phyloP scores from a whole-genome alignment of 805 yeast species.

The Lipomyces orientalis region DNA sequence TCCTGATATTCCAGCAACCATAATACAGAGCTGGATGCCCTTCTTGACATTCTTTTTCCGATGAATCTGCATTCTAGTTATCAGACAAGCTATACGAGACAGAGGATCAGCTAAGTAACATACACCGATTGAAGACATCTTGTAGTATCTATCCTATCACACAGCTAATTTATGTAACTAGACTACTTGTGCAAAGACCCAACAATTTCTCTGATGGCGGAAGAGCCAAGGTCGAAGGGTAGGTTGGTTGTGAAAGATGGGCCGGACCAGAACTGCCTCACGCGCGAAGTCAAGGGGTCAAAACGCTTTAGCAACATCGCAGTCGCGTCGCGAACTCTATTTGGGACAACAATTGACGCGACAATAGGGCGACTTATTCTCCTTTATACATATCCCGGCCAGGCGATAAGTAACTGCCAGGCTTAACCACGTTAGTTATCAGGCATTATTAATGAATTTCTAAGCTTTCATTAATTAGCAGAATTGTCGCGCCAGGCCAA shows the following conservation, averaged over 20 bases:
- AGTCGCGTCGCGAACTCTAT: neutral
- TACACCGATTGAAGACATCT: slow-evolving; percentile 17
- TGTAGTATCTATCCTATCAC: neutral
- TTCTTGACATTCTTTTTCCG: slow-evolving; percentile 67
- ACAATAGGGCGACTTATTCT: neutral
- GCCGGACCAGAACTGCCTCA: neutral
- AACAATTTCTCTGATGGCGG: neutral
- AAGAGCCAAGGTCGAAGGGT: neutral
- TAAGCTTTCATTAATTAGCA: no score
- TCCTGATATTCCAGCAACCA: slow-evolving; percentile 76
- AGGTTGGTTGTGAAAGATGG: neutral
- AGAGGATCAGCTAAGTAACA: neutral
- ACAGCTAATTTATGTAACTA: neutral
- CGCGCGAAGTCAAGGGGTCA: neutral
- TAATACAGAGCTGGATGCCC: slow-evolving; percentile 66
- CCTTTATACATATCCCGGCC: neutral
- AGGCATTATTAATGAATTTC: no score
- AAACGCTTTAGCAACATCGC: neutral
- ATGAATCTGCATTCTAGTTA: slow-evolving; percentile 45
- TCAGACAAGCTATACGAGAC: neutral
- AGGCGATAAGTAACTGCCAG: no score
- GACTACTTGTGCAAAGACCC: neutral
- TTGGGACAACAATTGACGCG: neutral
- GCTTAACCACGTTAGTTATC: no score
- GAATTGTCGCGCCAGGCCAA: no score